A percentile compares a stretch with the other conserved stretches of the same genome.
These are phyloP conservation scores for Histomonas meleagridis DNA, from an alignment of 208 protist species.

Conservation along the genomic window DNA sequence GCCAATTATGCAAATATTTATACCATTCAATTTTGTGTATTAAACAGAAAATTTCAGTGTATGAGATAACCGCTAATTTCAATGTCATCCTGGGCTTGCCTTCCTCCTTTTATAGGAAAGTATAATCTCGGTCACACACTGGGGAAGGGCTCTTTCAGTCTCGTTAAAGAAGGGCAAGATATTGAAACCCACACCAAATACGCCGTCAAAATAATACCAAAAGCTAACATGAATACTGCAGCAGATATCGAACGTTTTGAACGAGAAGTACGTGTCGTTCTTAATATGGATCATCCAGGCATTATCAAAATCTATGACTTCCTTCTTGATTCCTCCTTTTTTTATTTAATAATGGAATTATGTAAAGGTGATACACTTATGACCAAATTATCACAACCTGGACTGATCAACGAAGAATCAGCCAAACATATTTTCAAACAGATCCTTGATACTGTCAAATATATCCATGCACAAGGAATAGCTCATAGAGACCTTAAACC, in stretches of 20 bases:
- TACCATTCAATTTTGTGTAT: too few relatives aligned
- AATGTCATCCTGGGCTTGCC: not conserved
- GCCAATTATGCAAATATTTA: too few relatives aligned
- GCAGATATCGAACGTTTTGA: not conserved
- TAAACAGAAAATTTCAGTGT: too few relatives aligned
- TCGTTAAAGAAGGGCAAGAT: not conserved
- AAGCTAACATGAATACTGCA: conserved; percentile 5
- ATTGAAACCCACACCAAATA: conserved; percentile 2
- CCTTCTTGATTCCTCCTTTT: not conserved
- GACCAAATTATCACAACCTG: conserved; percentile 33
- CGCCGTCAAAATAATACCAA: conserved; percentile 32
- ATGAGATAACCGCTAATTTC: too few relatives aligned
- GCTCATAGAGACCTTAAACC: conserved; percentile 39
- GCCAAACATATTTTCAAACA: conserved; percentile 40
- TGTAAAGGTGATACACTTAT: conserved; percentile 43
- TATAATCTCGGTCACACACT: conserved; percentile 1
- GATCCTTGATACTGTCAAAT: conserved; percentile 21
- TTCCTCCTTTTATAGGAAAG: conserved; percentile 6
- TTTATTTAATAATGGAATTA: conserved; percentile 47
- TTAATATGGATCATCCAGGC: conserved; percentile 18
- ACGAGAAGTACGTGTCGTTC: not conserved
- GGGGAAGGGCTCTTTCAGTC: conserved; percentile 11
- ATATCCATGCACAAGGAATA: conserved; percentile 42
- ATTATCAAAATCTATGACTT: conserved; percentile 24
- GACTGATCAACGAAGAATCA: conserved; percentile 24